Evolutionary conservation across 805 yeast genomes (phyloP).

Genomic region (Zygoascus biomembranicola): DNA sequence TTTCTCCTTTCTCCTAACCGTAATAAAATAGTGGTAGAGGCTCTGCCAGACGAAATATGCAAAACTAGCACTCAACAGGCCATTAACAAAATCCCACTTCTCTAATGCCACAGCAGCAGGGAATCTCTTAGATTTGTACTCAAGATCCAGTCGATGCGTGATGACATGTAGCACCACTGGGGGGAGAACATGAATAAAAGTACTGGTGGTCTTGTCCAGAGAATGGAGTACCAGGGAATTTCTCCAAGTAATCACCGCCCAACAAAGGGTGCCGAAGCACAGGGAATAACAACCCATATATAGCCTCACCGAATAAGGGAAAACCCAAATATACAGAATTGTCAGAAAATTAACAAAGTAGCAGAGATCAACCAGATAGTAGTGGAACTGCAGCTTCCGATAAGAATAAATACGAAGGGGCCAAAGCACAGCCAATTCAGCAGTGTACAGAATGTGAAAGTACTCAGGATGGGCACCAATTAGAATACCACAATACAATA

Average conservation of each 20-base stretch:
- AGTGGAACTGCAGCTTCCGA: slow-evolving; percentile 71
- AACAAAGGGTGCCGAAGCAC: slow-evolving; percentile 80
- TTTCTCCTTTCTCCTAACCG: slow-evolving; percentile 67
- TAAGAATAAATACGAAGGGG: slow-evolving; percentile 82
- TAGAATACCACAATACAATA: slow-evolving; percentile 64
- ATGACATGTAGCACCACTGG: slow-evolving; percentile 81
- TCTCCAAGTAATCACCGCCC: slow-evolving; percentile 94
- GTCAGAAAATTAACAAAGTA: slow-evolving; percentile 76
- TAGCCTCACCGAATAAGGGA: slow-evolving; percentile 63
- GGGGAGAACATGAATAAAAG: slow-evolving; percentile 86
- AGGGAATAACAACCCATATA: slow-evolving; percentile 81
- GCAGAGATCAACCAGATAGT: slow-evolving; percentile 86
- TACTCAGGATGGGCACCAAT: slow-evolving; percentile 71
- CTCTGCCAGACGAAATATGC: slow-evolving; percentile 88
- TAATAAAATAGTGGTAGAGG: slow-evolving; percentile 83
- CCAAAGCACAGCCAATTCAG: slow-evolving; percentile 51
- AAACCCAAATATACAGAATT: slow-evolving; percentile 69
- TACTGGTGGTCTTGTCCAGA: slow-evolving; percentile 84
- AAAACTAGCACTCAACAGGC: slow-evolving; percentile 69
- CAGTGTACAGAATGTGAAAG: slow-evolving; percentile 71
- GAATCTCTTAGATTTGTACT: slow-evolving; percentile 47
- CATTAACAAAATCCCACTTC: slow-evolving; percentile 65
- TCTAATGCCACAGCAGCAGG: slow-evolving; percentile 69
- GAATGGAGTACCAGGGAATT: slow-evolving; percentile 88
- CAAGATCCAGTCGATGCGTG: slow-evolving; percentile 62